Evolutionary conservation across 2,329 filamentous ascomycete species (phyloP).

Genomic region (Talaromyces sp.): DNA sequence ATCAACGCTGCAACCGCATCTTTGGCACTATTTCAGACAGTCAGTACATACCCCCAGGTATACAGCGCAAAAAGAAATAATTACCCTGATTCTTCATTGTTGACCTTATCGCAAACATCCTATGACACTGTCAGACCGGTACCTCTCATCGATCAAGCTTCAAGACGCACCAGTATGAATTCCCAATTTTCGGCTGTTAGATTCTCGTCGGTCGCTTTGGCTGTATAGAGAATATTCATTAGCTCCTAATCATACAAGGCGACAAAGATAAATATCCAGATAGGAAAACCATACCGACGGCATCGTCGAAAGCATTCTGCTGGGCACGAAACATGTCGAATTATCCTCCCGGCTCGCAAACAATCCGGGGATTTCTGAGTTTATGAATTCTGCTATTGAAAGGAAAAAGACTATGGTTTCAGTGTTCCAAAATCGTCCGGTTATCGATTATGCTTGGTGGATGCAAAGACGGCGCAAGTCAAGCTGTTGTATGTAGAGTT

Average conservation of each 20-base stretch:
- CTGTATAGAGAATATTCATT: constrained; percentile 37
- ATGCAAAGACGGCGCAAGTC: background rate
- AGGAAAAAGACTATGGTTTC: background rate
- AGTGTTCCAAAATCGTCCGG: background rate
- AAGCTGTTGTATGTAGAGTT: background rate
- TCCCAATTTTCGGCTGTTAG: constrained; percentile 82
- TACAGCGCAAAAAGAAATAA: constrained; percentile 1
- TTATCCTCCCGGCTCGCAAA: constrained; percentile 1
- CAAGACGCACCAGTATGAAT: constrained; percentile 57
- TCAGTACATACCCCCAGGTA: constrained; percentile 20
- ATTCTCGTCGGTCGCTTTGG: constrained; percentile 94
- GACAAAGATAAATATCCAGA: too few relatives aligned
- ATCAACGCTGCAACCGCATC: constrained; percentile 87
- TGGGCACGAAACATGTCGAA: constrained; percentile 57
- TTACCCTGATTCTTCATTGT: constrained; percentile 49
- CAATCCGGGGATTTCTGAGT: background rate
- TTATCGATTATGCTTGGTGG: background rate
- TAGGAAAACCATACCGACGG: constrained; percentile 55
- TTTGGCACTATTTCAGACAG: constrained; percentile 55
- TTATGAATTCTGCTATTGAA: background rate
- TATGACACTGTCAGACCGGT: constrained; percentile 26
- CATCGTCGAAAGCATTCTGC: constrained; percentile 68
- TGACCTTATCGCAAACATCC: constrained; percentile 61
- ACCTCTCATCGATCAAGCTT: background rate
- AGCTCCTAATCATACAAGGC: background rate